Evolutionary conservation across 305 asterid genomes (phyloP).

Genomic region (Petunia hybrid): DNA sequence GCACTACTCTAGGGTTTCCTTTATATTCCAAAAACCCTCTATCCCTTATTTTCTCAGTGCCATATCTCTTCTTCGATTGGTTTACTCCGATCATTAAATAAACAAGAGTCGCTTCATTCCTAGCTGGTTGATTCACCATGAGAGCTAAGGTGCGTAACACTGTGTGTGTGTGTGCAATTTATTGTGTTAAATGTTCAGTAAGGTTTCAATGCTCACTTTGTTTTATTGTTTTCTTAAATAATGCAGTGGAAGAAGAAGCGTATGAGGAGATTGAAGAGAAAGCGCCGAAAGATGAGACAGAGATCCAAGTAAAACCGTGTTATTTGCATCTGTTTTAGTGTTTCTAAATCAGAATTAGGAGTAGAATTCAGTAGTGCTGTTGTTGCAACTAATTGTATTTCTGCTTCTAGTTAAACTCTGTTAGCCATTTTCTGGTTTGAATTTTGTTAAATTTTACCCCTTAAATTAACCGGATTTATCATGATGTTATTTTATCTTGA

Average conservation of each 20-base stretch:
- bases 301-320: slow-evolving; percentile 55
- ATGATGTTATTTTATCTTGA: neutral
- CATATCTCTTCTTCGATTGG: neutral
- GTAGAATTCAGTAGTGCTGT: no score
- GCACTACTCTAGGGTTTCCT: slow-evolving; percentile 20
- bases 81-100: neutral
- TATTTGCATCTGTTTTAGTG: neutral
- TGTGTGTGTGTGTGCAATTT: no score
- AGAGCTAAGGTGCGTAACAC: slow-evolving; percentile 7
- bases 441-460: neutral
- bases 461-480: no score
- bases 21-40: neutral
- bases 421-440: no score
- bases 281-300: slow-evolving; percentile 76
- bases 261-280: slow-evolving; percentile 77
- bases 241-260: slow-evolving; percentile 78
- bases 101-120: neutral
- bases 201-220: neutral
- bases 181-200: neutral
- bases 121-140: slow-evolving; percentile 8
- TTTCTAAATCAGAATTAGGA: neutral
- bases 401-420: neutral
- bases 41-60: neutral
- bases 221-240: neutral
- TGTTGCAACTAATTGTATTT: neutral